phyloP scores from a whole-genome alignment of 1,284 basidiomycete genomes.

The Thecaphora thlaspeos region DNA sequence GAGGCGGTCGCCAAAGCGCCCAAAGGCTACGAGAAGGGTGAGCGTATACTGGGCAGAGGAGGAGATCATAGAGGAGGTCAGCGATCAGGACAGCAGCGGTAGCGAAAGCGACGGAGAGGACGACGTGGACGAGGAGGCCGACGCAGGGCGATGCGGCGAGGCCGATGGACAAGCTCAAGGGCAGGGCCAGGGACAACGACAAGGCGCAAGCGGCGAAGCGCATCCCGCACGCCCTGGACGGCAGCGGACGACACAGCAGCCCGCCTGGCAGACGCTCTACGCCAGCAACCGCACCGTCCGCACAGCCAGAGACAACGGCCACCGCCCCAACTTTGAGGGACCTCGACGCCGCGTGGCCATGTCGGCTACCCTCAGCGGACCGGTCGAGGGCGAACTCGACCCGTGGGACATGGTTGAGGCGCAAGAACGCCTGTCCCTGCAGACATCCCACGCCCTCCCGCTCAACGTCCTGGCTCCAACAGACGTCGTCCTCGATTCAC shows the following conservation, averaged over 20 bases:
- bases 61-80: constrained; percentile 26
- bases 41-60: constrained; percentile 38
- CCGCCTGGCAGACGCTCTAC: constrained; percentile 32
- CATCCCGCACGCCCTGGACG: too few species aligned
- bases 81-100: constrained; percentile 10
- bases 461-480: too few species aligned
- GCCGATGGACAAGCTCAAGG: not conserved
- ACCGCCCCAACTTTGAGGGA: not conserved
- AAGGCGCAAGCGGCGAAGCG: too few species aligned
- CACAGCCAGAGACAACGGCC: not conserved
- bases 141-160: too few species aligned
- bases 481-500: too few species aligned
- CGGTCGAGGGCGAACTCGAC: constrained; percentile 28
- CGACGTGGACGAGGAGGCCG: too few species aligned
- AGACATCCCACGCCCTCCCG: too few species aligned
- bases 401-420: constrained; percentile 38
- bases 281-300: not conserved
- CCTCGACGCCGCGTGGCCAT: not conserved
- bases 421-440: constrained; percentile 20
- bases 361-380: constrained; percentile 7
- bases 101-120: constrained; percentile 2
- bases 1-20: not conserved
- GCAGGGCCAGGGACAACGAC: too few species aligned
- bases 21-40: constrained; percentile 2
- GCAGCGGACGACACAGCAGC: too few species aligned